Evolutionary conservation across 1,284 basidiomycete genomes (phyloP), one percentile per base, ranked within the genome.

Genomic region (Erythrobasidium hasegawianum): DNA sequence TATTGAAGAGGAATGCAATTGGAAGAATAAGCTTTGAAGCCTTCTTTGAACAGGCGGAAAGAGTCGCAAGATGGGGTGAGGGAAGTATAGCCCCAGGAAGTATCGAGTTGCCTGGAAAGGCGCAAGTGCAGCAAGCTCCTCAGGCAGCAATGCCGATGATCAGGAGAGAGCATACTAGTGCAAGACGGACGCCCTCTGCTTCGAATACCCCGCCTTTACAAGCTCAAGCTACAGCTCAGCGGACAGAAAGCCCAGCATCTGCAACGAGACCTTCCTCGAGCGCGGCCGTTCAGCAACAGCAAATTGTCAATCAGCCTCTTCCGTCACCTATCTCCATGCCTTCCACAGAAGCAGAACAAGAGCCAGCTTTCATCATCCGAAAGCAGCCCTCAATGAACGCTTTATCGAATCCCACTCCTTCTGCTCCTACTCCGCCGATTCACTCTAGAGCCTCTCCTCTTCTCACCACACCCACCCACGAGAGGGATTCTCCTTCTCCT

Each of bases 1-100:
- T 98, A 49, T 81, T 98, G 50, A 93, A 88, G 77, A 86, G 90
- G 39, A 84, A 87, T 47, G 92, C 95, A 0, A 83, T 83, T 0
- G 88, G 97, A 75, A 83, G 96, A 2, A 87, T 91, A 59, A 86
- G 83, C 69, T 98, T 95, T 73, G 90, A 95, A 11, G 89, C 93
- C 56, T 97, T 97, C 78, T 98, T 98, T 75, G 81, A 81, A 45
- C 87, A 86, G 24, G 70, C 74, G 2, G 73, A 68, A 4, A 55
- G 52, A 14, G 73, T 75, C 13, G 70, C 71, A 16, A 24, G 45
- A 27, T 54, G 57, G 27, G 59, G 68, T 10, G 68, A 61, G 56
- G 68, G 64, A 10, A 67, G 64, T 22, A 55, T 59, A 24, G 64
- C 57, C n/a, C 57, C 57, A 4, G 59, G 64, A 20, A 65, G 50